A percentile compares a stretch with the other conserved stretches of the same genome.
These are phyloP conservation scores for Trichoderma hamatum DNA, from an alignment of 2,329 filamentous ascomycete species.

Conservation along the genomic window DNA sequence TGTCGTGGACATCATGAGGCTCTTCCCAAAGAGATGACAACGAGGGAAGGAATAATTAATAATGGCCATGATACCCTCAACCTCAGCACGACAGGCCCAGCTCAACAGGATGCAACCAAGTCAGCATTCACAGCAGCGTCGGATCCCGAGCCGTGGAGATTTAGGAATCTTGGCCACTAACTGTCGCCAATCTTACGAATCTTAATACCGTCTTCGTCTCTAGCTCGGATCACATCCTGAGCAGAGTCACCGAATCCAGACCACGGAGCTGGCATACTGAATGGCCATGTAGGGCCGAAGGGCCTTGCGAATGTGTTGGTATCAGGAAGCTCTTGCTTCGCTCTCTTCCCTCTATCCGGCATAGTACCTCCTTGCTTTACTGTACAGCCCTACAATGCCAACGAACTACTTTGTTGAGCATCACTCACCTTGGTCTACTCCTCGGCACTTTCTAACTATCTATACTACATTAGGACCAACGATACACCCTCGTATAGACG, in stretches of 20 bases:
- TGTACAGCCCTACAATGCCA: neutral
- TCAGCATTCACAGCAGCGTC: neutral
- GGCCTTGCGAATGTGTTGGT: neutral
- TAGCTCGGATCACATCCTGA: neutral
- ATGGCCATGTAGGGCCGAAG: neutral
- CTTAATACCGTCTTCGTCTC: neutral
- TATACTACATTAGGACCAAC: neutral
- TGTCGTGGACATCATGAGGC: neutral
- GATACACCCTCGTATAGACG: constrained; percentile 1
- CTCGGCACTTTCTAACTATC: neutral
- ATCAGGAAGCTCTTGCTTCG: neutral
- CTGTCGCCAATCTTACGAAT: neutral
- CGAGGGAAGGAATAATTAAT: neutral
- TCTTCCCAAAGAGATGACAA: neutral
- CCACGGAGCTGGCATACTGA: neutral
- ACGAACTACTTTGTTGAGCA: neutral
- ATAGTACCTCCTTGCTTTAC: no score
- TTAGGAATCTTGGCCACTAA: neutral
- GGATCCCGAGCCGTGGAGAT: neutral
- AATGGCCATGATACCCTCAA: neutral
- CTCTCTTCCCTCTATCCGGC: neutral
- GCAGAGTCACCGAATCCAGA: neutral
- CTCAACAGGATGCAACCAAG: neutral
- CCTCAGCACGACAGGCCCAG: neutral
- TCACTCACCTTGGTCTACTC: neutral